Evolutionary conservation across 2,329 filamentous ascomycete species (phyloP).

Genomic region (Diaporthe australafricana): DNA sequence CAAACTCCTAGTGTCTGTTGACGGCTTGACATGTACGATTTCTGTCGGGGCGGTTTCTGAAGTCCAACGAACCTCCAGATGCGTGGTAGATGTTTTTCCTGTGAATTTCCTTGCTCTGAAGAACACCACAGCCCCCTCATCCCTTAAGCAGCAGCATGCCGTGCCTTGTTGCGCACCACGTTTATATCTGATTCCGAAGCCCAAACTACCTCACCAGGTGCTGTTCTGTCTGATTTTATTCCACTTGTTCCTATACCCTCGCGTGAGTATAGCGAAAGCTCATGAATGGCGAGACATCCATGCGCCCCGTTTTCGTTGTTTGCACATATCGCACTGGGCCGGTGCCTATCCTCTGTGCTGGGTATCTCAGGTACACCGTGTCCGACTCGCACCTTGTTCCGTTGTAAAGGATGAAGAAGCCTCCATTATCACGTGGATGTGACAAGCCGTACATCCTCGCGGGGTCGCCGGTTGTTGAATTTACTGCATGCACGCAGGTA

Average conservation of each 20-base stretch:
- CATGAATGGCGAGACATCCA: slow-evolving; percentile 13
- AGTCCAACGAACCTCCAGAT: too few relatives aligned
- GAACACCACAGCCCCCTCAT: too few relatives aligned
- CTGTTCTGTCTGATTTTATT: neutral
- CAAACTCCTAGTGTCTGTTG: too few relatives aligned
- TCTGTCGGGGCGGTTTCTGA: too few relatives aligned
- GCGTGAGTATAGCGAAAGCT: neutral
- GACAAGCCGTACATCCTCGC: neutral
- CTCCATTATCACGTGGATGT: neutral
- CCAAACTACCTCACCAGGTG: neutral
- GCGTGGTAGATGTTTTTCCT: too few relatives aligned
- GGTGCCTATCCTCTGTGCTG: slow-evolving; percentile 4
- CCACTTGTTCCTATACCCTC: neutral
- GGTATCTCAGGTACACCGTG: neutral
- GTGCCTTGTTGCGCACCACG: too few relatives aligned
- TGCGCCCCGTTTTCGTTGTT: neutral
- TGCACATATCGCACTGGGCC: slow-evolving; percentile 9
- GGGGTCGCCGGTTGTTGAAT: neutral
- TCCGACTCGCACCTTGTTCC: neutral
- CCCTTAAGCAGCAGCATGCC: neutral
- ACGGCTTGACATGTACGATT: too few relatives aligned
- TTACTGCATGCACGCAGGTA: neutral
- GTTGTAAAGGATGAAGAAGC: slow-evolving; percentile 12
- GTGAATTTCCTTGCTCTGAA: too few relatives aligned
- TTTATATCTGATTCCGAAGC: neutral